These are phyloP conservation scores for Populus nigra DNA, from an alignment of 345 rosid species.

Conservation along the genomic window DNA sequence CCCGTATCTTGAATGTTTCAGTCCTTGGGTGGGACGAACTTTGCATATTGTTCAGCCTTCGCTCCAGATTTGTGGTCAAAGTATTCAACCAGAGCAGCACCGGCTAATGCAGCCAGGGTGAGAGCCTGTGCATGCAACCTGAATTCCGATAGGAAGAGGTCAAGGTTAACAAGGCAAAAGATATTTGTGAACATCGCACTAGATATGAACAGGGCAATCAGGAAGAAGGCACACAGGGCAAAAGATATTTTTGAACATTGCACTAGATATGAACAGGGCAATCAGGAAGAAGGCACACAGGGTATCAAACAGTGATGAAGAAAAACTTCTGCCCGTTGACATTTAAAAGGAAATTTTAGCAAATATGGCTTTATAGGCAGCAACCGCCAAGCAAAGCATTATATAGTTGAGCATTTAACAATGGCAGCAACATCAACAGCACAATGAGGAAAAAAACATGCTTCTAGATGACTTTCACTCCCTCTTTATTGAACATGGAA, in stretches of 20 bases:
- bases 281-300: neutral
- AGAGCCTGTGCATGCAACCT: constrained; percentile 96
- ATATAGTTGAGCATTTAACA: too few relatives aligned
- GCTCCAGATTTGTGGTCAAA: constrained; percentile 61
- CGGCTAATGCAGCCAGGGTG: constrained; percentile 84
- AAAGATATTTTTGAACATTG: neutral
- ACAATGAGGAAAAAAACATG: neutral
- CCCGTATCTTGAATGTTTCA: neutral
- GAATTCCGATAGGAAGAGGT: constrained; percentile 1
- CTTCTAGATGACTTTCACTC: neutral
- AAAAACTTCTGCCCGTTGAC: neutral
- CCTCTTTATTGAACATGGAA: neutral
- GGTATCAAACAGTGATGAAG: neutral
- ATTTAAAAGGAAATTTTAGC: neutral
- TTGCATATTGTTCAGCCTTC: constrained; percentile 51
- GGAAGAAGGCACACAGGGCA: too few relatives aligned
- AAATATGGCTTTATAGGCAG: neutral
- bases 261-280: neutral
- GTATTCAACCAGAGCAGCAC: constrained; percentile 86
- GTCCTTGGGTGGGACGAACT: constrained; percentile 38
- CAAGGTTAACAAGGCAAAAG: neutral
- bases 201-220: neutral
- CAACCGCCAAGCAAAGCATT: too few relatives aligned
- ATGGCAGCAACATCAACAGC: too few relatives aligned
- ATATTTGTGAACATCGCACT: neutral